Conservation (phyloP, 805 yeast species). For the Lipomyces spencermartinsiae region DNA sequence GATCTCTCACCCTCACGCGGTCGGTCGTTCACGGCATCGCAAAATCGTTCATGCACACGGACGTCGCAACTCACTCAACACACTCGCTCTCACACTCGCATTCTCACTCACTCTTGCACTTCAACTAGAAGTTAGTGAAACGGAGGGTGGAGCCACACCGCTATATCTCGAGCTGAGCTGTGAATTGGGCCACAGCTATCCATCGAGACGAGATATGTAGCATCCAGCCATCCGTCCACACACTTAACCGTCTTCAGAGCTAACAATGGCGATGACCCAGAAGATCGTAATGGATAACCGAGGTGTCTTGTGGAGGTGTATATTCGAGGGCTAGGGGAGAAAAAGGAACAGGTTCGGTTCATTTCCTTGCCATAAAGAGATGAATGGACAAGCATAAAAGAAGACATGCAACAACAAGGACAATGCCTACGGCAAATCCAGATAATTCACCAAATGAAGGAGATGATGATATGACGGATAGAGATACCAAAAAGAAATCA, state of each 20-base stretch:
- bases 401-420: background rate
- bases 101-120: constrained; percentile 24
- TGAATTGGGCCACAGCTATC: background rate
- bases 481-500: background rate
- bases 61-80: constrained; percentile 22
- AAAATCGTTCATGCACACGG: constrained; percentile 2
- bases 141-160: background rate
- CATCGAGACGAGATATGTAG: background rate
- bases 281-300: constrained; percentile 8
- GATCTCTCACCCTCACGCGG: background rate
- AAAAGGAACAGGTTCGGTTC: constrained; percentile 3
- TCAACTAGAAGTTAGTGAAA: constrained; percentile 19
- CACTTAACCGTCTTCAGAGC: constrained; percentile 24
- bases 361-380: background rate
- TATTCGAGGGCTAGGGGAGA: constrained; percentile 4
- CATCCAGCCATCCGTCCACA: constrained; percentile 1
- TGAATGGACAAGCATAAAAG: background rate
- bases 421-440: background rate
- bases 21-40: background rate
- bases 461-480: constrained; percentile 3
- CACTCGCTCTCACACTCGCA: constrained; percentile 20
- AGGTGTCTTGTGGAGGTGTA: constrained; percentile 3
- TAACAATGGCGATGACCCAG: constrained; percentile 13
- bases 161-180: background rate
- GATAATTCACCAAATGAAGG: background rate